These are phyloP conservation scores for Penicillium tannophilum DNA, from an alignment of 495 filamentous ascomycete species.

Conservation along the genomic window DNA sequence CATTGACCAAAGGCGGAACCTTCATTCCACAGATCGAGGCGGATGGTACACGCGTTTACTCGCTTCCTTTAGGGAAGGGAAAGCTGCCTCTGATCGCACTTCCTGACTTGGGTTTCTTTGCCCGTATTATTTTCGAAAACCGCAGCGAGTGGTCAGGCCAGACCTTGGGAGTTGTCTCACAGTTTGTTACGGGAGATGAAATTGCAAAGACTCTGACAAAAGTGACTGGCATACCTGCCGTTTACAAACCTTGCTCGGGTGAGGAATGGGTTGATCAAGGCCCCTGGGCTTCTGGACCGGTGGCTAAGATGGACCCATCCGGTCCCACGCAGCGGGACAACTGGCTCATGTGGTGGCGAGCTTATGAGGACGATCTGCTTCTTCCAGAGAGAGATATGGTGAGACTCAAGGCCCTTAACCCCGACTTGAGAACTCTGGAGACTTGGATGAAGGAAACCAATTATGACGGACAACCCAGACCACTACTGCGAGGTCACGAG, in stretches of 20 bases:
- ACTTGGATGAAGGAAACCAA: background rate
- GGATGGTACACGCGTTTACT: background rate
- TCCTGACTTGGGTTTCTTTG: background rate
- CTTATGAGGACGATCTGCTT: background rate
- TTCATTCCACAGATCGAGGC: background rate
- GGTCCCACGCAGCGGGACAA: background rate
- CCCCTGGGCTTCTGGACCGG: background rate
- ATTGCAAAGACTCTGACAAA: no score
- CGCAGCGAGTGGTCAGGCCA: background rate
- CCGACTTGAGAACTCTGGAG: background rate
- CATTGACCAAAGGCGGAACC: background rate
- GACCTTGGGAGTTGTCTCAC: no score
- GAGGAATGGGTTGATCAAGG: no score
- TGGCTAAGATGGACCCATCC: background rate
- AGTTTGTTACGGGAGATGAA: no score
- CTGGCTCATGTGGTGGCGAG: constrained; percentile 1
- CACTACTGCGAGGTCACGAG: no score
- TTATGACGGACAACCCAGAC: background rate
- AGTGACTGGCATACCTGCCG: no score
- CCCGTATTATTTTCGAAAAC: background rate
- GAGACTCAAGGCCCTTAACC: background rate
- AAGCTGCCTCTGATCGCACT: background rate
- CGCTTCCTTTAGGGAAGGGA: background rate
- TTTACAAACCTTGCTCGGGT: no score
- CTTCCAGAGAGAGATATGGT: background rate